Conservation (phyloP, 176 grass and related monocot genomes). For the Lolium perenne region DNA sequence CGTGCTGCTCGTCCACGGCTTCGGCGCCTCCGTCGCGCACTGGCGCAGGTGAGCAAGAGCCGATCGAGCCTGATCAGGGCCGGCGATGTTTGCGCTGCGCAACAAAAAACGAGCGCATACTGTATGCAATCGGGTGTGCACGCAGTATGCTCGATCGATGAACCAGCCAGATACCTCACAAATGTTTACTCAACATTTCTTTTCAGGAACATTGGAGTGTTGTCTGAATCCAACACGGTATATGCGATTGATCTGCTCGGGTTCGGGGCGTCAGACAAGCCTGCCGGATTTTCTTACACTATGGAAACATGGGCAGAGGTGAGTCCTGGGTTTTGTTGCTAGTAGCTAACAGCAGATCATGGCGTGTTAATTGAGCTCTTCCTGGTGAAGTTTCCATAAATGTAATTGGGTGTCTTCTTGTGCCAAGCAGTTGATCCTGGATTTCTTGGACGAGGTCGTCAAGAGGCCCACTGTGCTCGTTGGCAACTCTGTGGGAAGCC, state of each 20-base stretch:
- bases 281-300: slow-evolving; percentile 78
- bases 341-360: not conserved
- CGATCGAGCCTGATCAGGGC: not conserved
- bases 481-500: slow-evolving; percentile 92
- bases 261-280: slow-evolving; percentile 92
- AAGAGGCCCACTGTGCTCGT: slow-evolving; percentile 82
- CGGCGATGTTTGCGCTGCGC: not conserved
- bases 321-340: not conserved
- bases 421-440: slow-evolving; percentile 77
- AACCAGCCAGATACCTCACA: not conserved
- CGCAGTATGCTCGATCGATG: slow-evolving; percentile 32
- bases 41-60: slow-evolving; percentile 75
- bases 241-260: slow-evolving; percentile 92
- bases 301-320: slow-evolving; percentile 95
- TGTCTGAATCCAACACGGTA: slow-evolving; percentile 76
- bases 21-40: slow-evolving; percentile 87
- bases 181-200: not conserved
- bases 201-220: slow-evolving; percentile 65
- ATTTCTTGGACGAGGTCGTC: slow-evolving; percentile 89
- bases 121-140: not conserved
- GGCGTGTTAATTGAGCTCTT: no score
- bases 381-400: no score
- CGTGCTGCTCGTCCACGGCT: slow-evolving; percentile 90
- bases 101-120: no score
- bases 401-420: no score